phyloP scores from a whole-genome alignment of 2,329 filamentous ascomycete species.

The Aspergillus novoparasiticus region DNA sequence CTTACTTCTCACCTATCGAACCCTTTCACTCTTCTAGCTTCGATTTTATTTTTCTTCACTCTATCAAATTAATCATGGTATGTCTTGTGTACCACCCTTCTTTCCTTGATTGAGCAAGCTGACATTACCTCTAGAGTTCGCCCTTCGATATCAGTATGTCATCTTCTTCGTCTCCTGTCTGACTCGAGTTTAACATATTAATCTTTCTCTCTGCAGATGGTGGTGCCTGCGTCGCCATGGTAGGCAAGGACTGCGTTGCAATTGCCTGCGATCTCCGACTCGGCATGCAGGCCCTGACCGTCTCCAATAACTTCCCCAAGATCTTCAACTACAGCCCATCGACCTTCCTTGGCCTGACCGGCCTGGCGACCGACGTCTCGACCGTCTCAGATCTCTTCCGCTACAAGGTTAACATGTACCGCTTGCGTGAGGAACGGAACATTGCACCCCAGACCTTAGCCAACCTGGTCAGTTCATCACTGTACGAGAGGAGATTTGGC shows the following conservation, averaged over 20 bases:
- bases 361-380: slow-evolving; percentile 91
- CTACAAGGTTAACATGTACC: slow-evolving; percentile 99
- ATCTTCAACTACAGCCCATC: slow-evolving; percentile 93
- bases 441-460: slow-evolving; percentile 94
- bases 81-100: slow-evolving; percentile 17
- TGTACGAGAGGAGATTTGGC: slow-evolving; percentile 96
- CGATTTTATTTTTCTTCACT: slow-evolving; percentile 16
- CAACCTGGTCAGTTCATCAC: slow-evolving; percentile 85
- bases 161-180: slow-evolving; percentile 13
- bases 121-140: slow-evolving; percentile 64
- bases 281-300: slow-evolving; percentile 91
- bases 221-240: slow-evolving; percentile 97
- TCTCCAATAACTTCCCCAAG: slow-evolving; percentile 99
- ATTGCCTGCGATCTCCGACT: slow-evolving; percentile 99
- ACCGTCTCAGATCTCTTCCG: slow-evolving; percentile 97
- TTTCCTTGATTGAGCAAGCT: slow-evolving; percentile 30
- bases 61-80: slow-evolving; percentile 33
- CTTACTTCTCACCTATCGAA: background rate
- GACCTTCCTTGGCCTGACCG: slow-evolving; percentile 92
- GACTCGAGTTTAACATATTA: slow-evolving; percentile 9
- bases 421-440: slow-evolving; percentile 93
- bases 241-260: slow-evolving; percentile 98
- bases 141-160: slow-evolving; percentile 92
- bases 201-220: slow-evolving; percentile 57
- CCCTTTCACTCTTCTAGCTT: slow-evolving; percentile 11